These are phyloP conservation scores for Agaricales sp. DNA, from an alignment of 1,284 basidiomycete species.

Conservation along the genomic window DNA sequence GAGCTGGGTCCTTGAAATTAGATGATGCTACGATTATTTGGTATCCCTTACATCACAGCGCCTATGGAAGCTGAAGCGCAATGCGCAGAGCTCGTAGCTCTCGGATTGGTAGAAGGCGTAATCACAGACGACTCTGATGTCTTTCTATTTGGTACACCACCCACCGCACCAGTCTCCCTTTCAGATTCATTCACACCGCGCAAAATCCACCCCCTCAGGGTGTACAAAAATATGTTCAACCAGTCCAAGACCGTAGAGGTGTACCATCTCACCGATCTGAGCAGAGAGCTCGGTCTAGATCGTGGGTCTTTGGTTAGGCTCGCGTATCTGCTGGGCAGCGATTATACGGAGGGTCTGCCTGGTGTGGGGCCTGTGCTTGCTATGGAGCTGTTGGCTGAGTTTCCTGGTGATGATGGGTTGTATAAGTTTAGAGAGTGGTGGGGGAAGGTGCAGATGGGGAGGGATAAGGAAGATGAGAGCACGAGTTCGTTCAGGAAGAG, in stretches of 20 bases:
- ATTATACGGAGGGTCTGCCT: constrained; percentile 94
- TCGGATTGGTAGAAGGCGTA: constrained; percentile 90
- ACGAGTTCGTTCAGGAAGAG: constrained; percentile 68
- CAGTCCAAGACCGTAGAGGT: constrained; percentile 98
- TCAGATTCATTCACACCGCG: background rate
- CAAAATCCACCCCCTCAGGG: constrained; percentile 29
- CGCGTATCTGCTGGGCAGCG: constrained; percentile 91
- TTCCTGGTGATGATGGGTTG: constrained; percentile 77
- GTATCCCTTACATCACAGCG: constrained; percentile 96
- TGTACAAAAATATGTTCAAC: constrained; percentile 99
- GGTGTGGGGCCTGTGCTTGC: constrained; percentile 95
- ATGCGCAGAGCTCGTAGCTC: constrained; percentile 83
- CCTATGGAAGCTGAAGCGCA: constrained; percentile 99
- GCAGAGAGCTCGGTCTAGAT: constrained; percentile 82
- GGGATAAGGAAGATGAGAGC: constrained; percentile 67
- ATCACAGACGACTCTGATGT: constrained; percentile 99
- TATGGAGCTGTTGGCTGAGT: constrained; percentile 90
- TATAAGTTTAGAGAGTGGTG: constrained; percentile 92
- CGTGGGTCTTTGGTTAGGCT: constrained; percentile 82
- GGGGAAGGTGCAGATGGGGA: constrained; percentile 86
- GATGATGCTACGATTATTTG: constrained; percentile 87
- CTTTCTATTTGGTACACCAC: constrained; percentile 88
- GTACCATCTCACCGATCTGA: constrained; percentile 79
- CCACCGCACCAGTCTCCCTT: background rate
- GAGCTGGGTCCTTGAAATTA: constrained; percentile 15